phyloP scores from a whole-genome alignment of 495 filamentous ascomycete species.

The Platismatia glauca region DNA sequence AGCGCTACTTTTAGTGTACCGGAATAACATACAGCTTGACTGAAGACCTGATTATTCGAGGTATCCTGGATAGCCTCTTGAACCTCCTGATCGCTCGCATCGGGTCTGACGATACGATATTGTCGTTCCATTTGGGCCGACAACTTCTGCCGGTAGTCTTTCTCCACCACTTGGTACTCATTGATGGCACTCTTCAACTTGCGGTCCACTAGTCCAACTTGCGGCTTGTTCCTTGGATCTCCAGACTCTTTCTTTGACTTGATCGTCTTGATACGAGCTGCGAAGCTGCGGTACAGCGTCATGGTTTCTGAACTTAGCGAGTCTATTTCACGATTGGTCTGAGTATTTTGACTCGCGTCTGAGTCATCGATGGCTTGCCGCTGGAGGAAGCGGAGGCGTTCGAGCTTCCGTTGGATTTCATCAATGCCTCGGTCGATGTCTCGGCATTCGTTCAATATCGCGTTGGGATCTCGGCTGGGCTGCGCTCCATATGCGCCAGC shows the following conservation, averaged over 20 bases:
- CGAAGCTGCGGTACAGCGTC: slow-evolving; percentile 65
- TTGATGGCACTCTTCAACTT: slow-evolving; percentile 69
- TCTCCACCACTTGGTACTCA: slow-evolving; percentile 68
- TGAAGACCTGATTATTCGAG: slow-evolving; percentile 60
- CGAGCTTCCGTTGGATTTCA: slow-evolving; percentile 56
- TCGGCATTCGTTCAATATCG: slow-evolving; percentile 73
- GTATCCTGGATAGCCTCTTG: slow-evolving; percentile 65
- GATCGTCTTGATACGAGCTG: slow-evolving; percentile 62
- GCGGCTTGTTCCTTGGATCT: slow-evolving; percentile 58
- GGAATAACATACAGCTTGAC: slow-evolving; percentile 58
- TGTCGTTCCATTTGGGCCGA: slow-evolving; percentile 76
- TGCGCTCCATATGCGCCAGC: slow-evolving; percentile 19
- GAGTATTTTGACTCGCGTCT: slow-evolving; percentile 41
- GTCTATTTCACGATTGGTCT: slow-evolving; percentile 50
- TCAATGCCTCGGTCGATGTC: slow-evolving; percentile 71
- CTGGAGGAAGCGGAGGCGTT: slow-evolving; percentile 50
- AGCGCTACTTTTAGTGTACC: slow-evolving; percentile 10
- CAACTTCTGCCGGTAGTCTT: slow-evolving; percentile 65
- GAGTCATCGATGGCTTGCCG: slow-evolving; percentile 50
- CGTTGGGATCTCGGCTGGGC: slow-evolving; percentile 50
- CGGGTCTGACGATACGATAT: slow-evolving; percentile 79
- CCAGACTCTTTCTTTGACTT: slow-evolving; percentile 70
- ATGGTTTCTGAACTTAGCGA: slow-evolving; percentile 61
- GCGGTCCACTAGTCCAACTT: slow-evolving; percentile 71
- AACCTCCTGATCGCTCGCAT: slow-evolving; percentile 74